Percentiles rank a stretch among this genome's conserved stretches.
Evolutionary conservation across 371 early-diverging fungal species (phyloP).

Genomic region (Zopfochytrium polystomum): DNA sequence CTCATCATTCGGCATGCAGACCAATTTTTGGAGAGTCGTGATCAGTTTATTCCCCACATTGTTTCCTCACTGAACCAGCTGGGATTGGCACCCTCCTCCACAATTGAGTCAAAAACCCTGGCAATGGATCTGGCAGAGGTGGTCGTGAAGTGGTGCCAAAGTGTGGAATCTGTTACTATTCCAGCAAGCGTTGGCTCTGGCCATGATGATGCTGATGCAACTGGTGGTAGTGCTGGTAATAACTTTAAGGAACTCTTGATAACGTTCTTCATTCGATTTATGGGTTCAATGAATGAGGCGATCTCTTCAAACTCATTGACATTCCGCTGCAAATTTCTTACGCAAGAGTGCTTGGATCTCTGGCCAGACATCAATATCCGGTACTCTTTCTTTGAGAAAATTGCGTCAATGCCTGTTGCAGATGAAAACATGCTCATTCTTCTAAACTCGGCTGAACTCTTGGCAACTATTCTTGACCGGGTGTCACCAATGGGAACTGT

Average conservation of each 20-base stretch:
- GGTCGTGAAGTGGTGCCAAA: constrained; percentile 72
- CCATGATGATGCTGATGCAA: constrained; percentile 16
- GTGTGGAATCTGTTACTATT: constrained; percentile 9
- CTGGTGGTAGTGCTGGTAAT: constrained; percentile 5
- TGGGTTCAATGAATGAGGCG: constrained; percentile 62
- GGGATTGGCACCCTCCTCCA: constrained; percentile 78
- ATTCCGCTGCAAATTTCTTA: constrained; percentile 59
- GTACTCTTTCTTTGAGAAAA: constrained; percentile 42
- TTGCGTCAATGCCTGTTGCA: constrained; percentile 29
- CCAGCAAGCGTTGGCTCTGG: not conserved
- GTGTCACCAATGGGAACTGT: constrained; percentile 60
- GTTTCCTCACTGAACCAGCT: constrained; percentile 80
- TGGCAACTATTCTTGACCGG: constrained; percentile 56
- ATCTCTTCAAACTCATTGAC: constrained; percentile 52
- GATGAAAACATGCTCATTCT: constrained; percentile 46
- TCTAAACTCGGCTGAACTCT: constrained; percentile 69
- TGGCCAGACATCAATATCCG: constrained; percentile 64
- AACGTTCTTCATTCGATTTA: constrained; percentile 70
- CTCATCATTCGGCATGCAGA: constrained; percentile 84
- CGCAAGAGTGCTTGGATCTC: constrained; percentile 59
- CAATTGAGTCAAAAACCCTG: constrained; percentile 79
- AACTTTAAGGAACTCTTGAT: constrained; percentile 57
- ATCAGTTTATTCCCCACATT: constrained; percentile 86
- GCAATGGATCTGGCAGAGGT: constrained; percentile 89
- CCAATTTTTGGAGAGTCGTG: constrained; percentile 81